Base-by-base conservation (phyloP, 1,284 basidiomycete species). In the Pseudozyma thailandica region DNA sequence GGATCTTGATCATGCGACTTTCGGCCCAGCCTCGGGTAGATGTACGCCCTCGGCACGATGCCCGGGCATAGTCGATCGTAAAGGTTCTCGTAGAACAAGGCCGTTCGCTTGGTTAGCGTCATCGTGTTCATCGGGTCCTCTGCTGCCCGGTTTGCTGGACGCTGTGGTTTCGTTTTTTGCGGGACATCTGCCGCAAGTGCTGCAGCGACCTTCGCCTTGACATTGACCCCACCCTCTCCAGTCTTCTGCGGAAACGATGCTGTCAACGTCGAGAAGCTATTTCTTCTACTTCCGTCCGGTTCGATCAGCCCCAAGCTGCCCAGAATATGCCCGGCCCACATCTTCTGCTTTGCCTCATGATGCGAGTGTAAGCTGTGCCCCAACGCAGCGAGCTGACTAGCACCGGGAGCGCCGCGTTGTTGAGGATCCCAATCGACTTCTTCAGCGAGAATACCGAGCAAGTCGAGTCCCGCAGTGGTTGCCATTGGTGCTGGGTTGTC, bases 61-160 rank as follows among this genome's bases (percentile, higher is more conserved):
- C 55, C 69, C 0, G 54, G 43, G 44, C 74, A 75, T 30, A 79
- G 52, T 10, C 60, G 50, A 13, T 73, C 73, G 65, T 79, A 77
- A 2, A 77, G 52, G n/a, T 72, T 74, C 9, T 75, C 68, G 60
- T 75, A 79, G 57, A 74, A 79, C 37, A 74, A 50, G 20, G 73
- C 73, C 12, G 77, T 77, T 21, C 74, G 51, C 25, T 60, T 63
- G 18, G 76, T 79, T 50, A 79, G 59, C 6, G 68, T 63, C 35
- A 62, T 59, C 10, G 74, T 78, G 42, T 74, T 77, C 13, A 69
- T 47, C 18, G 65, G 59, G 12, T 69, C 59, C 3, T 56, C 58
- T 2, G 23, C 26, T 21, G 15, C 16, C 6, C 26, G 30, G 4
- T 16, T 6, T 28, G 10, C 21, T 15, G 26, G 35, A 13, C 31